Percentiles rank a stretch among this genome's conserved stretches.
Conservation (phyloP, 2,329 filamentous ascomycete species). For the Colletotrichum noveboracense region DNA sequence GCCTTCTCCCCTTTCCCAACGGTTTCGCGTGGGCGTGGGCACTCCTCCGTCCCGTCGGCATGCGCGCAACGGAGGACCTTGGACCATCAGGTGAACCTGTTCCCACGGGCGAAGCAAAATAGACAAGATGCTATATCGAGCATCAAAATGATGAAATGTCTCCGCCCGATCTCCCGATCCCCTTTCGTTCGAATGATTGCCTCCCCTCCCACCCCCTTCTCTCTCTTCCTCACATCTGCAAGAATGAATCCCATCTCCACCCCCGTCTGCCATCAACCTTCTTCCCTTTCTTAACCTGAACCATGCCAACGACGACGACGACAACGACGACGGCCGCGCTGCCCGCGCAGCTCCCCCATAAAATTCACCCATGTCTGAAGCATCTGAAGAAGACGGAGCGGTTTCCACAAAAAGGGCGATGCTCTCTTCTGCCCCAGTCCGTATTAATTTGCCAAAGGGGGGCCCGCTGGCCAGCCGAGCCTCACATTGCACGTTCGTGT, state of each 20-base stretch:
- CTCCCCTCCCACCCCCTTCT: neutral
- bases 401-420: neutral
- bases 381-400: neutral
- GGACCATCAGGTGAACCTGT: conserved; percentile 8
- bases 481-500: conserved; percentile 1
- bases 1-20: neutral
- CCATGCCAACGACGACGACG: neutral
- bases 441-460: conserved; percentile 15
- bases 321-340: neutral
- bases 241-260: neutral
- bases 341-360: neutral
- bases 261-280: neutral
- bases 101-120: neutral
- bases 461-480: conserved; percentile 8
- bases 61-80: neutral
- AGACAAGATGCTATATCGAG: neutral
- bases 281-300: neutral
- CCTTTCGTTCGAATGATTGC: neutral
- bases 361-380: neutral
- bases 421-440: neutral
- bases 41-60: neutral
- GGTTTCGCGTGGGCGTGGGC: neutral
- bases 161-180: conserved; percentile 11
- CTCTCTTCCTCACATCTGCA: neutral
- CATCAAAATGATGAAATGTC: neutral